These are phyloP conservation scores for Jacaranda copaia DNA, from an alignment of 257 asterid genomes.

Conservation along the genomic window DNA sequence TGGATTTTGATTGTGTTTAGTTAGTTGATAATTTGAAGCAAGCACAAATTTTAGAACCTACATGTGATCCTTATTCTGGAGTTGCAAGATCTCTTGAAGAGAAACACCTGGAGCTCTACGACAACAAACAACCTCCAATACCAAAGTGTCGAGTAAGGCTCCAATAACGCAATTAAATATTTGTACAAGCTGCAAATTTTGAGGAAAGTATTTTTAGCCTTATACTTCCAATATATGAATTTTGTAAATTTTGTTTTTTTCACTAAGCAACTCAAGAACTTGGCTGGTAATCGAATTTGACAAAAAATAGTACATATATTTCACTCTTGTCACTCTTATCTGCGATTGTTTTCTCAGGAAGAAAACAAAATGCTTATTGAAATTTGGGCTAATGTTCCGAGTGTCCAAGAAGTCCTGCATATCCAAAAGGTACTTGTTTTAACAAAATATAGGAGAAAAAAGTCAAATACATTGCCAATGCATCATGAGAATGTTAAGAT, in stretches of 20 bases:
- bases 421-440: conserved; percentile 39
- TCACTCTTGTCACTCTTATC: neutral
- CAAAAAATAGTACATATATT: too few relatives aligned
- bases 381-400: conserved; percentile 16
- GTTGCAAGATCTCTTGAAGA: neutral
- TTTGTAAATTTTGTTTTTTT: neutral
- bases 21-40: too few relatives aligned
- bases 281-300: too few relatives aligned
- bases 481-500: neutral
- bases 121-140: neutral
- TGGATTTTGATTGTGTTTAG: too few relatives aligned
- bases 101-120: neutral
- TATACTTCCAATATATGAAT: too few relatives aligned
- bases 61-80: too few relatives aligned
- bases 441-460: too few relatives aligned
- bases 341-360: neutral
- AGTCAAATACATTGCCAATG: neutral
- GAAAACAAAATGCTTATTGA: neutral
- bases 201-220: too few relatives aligned
- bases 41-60: too few relatives aligned
- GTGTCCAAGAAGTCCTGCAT: conserved; percentile 50
- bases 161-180: neutral
- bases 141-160: conserved; percentile 2
- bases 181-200: too few relatives aligned
- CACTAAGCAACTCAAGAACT: too few relatives aligned